Evolutionary conservation across 805 yeast species (phyloP), one percentile per base, ranked within the genome.

Genomic region (Schwanniomyces yamadae): DNA sequence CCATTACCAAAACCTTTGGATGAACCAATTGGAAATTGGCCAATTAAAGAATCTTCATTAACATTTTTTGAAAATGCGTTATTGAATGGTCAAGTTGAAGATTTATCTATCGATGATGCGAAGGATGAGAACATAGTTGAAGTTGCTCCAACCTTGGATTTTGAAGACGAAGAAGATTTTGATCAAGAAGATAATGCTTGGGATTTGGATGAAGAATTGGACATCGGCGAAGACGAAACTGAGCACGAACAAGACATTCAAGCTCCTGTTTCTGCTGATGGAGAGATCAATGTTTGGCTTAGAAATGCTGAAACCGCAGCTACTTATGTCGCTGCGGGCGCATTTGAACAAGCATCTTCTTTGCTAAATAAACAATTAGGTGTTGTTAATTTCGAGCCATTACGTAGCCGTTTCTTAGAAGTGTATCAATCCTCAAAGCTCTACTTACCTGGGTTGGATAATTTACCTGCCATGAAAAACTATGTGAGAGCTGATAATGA

Each of bases 301-400:
- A 83, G 91, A 47, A 87, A 84, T 61, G 85, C 96, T 12, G 84
- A 83, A 44, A 76, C 90, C 37, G 88, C 97, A 4, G 97, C 96
- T 20, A 88, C 87, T 18, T 86, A 88, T 50, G 89, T 84, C 52
- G 97, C 99, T 2, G 89, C 96, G 2, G 99, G 99, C 50, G 85
- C 95, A 4, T 91, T 91, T 57, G 97, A 89, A 48, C 84, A 91
- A 36, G 99, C 98, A 24, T 93, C 96, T 25, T 95, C 89, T 52
- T 77, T 95, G 55, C 75, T 93, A 52, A 80, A 83, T 68, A 84
- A 91, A 54, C 99, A 95, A 63, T 71, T 82, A 29, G 99, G 97
- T 50, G 77, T 87, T 34, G 82, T 78, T 18, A 73, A 86, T 49
- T 91, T 95, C 57, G 95, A 82, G 53, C 98, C 98, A 10, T 74